phyloP scores from a whole-genome alignment of 2,329 filamentous ascomycete species.

The Thielaviopsis euricoi region DNA sequence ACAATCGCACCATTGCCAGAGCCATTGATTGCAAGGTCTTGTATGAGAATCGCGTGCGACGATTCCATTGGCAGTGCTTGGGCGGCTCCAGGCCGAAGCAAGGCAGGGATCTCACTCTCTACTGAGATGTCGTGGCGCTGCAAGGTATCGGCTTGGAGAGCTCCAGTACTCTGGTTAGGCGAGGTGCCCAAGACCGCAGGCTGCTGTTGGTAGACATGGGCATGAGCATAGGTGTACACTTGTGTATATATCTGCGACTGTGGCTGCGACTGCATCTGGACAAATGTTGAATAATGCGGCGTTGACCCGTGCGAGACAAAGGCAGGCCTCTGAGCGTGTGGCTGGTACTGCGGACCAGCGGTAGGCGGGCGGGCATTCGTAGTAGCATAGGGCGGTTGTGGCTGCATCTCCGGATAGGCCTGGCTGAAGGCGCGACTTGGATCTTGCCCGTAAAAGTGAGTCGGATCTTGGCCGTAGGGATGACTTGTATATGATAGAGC shows the following conservation, averaged over 20 bases:
- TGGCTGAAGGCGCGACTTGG: background rate
- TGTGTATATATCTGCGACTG: too few species aligned
- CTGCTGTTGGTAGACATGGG: background rate
- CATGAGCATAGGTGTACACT: too few species aligned
- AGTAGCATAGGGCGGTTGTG: background rate
- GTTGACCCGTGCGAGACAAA: background rate
- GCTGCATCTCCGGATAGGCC: background rate
- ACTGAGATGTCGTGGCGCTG: background rate
- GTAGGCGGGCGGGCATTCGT: background rate
- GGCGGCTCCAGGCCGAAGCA: background rate
- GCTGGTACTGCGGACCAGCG: background rate
- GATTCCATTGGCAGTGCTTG: background rate
- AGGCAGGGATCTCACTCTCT: background rate
- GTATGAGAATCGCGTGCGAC: background rate
- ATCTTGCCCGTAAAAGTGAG: too few species aligned
- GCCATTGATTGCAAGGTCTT: background rate
- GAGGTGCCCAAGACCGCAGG: background rate
- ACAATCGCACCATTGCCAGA: too few species aligned
- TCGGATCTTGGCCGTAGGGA: background rate
- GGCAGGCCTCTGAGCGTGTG: background rate
- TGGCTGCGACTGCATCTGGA: background rate
- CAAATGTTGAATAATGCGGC: background rate
- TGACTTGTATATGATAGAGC: too few species aligned
- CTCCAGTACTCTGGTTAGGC: background rate
- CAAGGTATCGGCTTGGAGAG: background rate